Evolutionary conservation across 2,329 filamentous ascomycete genomes (phyloP), one percentile per base, ranked within the genome.

Genomic region (Exophiala calicioides): DNA sequence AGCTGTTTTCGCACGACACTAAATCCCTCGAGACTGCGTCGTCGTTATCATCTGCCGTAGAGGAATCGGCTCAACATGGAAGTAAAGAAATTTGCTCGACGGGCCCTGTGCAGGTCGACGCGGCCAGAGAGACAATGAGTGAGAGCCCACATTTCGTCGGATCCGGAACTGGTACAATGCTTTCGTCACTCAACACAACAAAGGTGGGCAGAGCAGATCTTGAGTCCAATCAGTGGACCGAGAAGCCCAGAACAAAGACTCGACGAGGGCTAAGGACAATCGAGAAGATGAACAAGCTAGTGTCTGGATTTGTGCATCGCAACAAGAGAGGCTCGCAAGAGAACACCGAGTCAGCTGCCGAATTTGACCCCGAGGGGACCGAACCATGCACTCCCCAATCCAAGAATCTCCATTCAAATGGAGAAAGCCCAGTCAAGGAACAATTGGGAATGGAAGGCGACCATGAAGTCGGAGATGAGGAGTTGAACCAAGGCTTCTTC

Each of bases 401-500:
- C 6, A 31, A 41, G 29, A 12, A 12, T 3, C 20, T 12, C 16
- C 6, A 5, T 30, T 5, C 21, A 30, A 35, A 24, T 10, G 16
- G 3, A 15, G 8, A 24, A 15, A 44, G 45, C 38, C 45, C 37
- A 15, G 10, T 38, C 26, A 43, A 49, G 38, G 39, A 49, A 30
- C 39, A 44, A 18, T 8, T 44, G 9, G 33, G n/a, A 8, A n/a
- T 27, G 3, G 31, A 49, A 24, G 16, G 6, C 8, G 45, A 44
- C 19, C 33, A 33, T 8, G 31, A 47, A 3, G 15, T 19, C 30
- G 15, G 9, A 21, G 18, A 49, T 13, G 32, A 38, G 27, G 29
- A 43, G 8, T 13, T 49, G 26, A 39, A 49, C 26, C 33, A 23
- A 27, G 39, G 34, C 13, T 49, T 49, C 33, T 49, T 49, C 33